A percentile compares a stretch with the other conserved stretches of the same genome.
Evolutionary conservation across 2,329 filamentous ascomycete genomes (phyloP).

Genomic region (Trichoderma asperellum): DNA sequence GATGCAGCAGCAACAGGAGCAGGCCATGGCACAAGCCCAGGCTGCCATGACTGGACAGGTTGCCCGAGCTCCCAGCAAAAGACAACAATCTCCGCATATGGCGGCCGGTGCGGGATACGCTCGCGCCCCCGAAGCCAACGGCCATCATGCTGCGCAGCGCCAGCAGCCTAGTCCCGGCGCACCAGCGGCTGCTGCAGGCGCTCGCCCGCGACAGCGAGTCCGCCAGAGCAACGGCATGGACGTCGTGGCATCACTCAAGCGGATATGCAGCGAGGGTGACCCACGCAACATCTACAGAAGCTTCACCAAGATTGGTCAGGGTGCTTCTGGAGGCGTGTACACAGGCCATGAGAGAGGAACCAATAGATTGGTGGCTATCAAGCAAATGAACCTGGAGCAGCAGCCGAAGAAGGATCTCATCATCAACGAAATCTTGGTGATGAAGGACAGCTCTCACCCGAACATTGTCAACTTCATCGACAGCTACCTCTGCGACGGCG

Average conservation of each 20-base stretch:
- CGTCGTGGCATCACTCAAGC: slow-evolving; percentile 79
- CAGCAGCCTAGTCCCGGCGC: slow-evolving; percentile 40
- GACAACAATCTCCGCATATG: slow-evolving; percentile 50
- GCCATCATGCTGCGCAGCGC: slow-evolving; percentile 40
- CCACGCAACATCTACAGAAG: slow-evolving; percentile 85
- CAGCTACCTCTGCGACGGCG: slow-evolving; percentile 85
- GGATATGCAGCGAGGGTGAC: slow-evolving; percentile 89
- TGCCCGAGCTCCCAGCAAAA: slow-evolving; percentile 74
- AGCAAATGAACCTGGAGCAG: slow-evolving; percentile 99
- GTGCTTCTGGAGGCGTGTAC: slow-evolving; percentile 93
- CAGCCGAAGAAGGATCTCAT: slow-evolving; percentile 99
- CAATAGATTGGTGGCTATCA: slow-evolving; percentile 93
- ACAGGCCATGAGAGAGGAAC: slow-evolving; percentile 84
- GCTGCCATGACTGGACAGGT: slow-evolving; percentile 74
- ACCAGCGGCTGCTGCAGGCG: slow-evolving; percentile 50
- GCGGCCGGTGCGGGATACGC: slow-evolving; percentile 38
- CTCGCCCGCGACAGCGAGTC: slow-evolving; percentile 74
- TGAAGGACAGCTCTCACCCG: slow-evolving; percentile 98
- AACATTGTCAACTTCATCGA: slow-evolving; percentile 99
- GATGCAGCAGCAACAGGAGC: slow-evolving; percentile 82
- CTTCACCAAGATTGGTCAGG: slow-evolving; percentile 94
- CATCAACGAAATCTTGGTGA: slow-evolving; percentile 98
- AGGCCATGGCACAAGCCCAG: slow-evolving; percentile 78
- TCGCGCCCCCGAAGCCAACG: slow-evolving; percentile 40
- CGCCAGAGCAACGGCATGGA: slow-evolving; percentile 82